These are phyloP conservation scores for Colletotrichum plurivorum DNA, from an alignment of 2,329 filamentous ascomycete species.

Conservation along the genomic window DNA sequence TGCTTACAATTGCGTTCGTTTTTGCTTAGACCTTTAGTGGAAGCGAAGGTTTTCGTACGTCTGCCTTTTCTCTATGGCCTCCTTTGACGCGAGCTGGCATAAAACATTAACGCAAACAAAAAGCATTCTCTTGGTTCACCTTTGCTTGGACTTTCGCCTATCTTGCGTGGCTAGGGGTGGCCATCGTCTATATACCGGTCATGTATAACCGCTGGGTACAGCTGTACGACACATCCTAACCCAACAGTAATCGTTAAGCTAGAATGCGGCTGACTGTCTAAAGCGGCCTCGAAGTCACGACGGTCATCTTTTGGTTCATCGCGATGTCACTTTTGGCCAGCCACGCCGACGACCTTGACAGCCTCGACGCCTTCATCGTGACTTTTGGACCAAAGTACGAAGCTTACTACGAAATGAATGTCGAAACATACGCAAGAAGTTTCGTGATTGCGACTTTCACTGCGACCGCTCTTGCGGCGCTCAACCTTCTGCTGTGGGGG, in stretches of 20 bases:
- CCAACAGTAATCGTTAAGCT: not conserved
- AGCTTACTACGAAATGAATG: conserved; percentile 38
- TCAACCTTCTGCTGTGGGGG: conserved; percentile 38
- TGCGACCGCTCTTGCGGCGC: conserved; percentile 31
- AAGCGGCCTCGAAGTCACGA: conserved; percentile 39
- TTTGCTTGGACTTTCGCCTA: conserved; percentile 42
- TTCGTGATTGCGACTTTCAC: conserved; percentile 40
- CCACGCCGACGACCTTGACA: conserved; percentile 40
- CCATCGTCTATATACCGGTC: conserved; percentile 37
- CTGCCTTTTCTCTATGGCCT: not conserved
- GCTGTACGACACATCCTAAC: conserved; percentile 18
- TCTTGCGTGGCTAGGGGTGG: conserved; percentile 38
- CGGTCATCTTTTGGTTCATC: conserved; percentile 41
- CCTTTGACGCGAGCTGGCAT: not conserved
- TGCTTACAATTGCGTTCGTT: conserved; percentile 24
- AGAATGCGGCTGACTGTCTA: not conserved
- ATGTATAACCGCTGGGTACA: conserved; percentile 44
- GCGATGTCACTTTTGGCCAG: conserved; percentile 39
- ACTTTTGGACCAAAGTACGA: conserved; percentile 38
- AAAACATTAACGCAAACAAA: conserved; percentile 1
- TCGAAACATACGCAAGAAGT: conserved; percentile 32
- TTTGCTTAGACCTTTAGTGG: conserved; percentile 38
- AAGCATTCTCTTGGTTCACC: conserved; percentile 41
- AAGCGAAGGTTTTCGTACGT: conserved; percentile 41
- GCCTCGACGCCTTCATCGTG: conserved; percentile 36